These are phyloP conservation scores for Arthroderma sp. DNA, from an alignment of 2,329 filamentous ascomycete genomes.

Conservation along the genomic window DNA sequence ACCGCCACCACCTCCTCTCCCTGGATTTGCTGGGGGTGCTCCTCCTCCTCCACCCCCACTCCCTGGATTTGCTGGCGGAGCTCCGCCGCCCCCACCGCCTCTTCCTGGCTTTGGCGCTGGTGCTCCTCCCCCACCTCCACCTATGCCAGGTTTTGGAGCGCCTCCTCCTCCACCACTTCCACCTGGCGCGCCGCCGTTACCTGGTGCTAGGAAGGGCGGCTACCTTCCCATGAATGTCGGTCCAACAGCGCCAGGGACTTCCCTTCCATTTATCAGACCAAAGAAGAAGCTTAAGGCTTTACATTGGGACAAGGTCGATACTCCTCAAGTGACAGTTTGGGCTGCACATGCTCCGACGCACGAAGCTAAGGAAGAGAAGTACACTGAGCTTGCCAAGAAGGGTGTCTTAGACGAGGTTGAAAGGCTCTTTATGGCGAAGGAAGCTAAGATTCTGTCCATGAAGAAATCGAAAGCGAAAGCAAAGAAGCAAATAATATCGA, in stretches of 20 bases:
- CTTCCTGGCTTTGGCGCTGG: conserved; percentile 32
- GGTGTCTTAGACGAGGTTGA: conserved; percentile 96
- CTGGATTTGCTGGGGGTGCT: conserved; percentile 30
- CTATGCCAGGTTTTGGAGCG: conserved; percentile 23
- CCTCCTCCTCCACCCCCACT: conserved; percentile 38
- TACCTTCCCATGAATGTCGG: conserved; percentile 56
- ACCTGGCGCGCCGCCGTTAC: conserved; percentile 32
- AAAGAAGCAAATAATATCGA: conserved; percentile 94
- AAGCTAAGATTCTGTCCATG: conserved; percentile 71
- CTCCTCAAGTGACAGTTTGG: conserved; percentile 85
- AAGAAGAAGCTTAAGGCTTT: conserved; percentile 99
- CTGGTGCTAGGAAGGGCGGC: conserved; percentile 46
- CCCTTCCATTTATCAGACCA: conserved; percentile 68
- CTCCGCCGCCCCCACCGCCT: conserved; percentile 27
- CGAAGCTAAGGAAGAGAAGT: conserved; percentile 87
- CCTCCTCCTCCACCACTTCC: conserved; percentile 35
- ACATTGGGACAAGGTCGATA: conserved; percentile 98
- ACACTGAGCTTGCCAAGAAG: conserved; percentile 80
- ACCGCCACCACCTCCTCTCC: conserved; percentile 21
- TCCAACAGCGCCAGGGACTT: conserved; percentile 44
- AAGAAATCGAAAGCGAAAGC: conserved; percentile 63
- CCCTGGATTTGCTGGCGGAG: conserved; percentile 29
- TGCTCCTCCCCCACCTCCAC: conserved; percentile 26
- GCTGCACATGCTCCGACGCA: conserved; percentile 73
- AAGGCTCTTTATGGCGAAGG: conserved; percentile 93